Percentiles rank a stretch among this genome's conserved stretches.
Conservation (phyloP, 495 filamentous ascomycete genomes). For the Diplogelasinospora grovesii region DNA sequence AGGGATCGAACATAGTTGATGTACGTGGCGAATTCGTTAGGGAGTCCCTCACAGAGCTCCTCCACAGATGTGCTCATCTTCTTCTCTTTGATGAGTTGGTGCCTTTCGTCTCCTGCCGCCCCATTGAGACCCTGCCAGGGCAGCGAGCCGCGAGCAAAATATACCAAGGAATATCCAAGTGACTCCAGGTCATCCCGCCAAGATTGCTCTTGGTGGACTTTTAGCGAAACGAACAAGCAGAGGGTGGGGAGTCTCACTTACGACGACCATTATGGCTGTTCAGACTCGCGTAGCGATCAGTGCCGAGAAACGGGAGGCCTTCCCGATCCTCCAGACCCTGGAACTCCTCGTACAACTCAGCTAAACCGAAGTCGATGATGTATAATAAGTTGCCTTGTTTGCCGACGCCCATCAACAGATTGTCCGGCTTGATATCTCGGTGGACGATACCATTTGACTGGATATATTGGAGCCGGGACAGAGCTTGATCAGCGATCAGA, state of each 20-base stretch:
- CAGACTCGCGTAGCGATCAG: constrained; percentile 19
- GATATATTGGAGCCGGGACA: constrained; percentile 22
- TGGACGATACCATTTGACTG: constrained; percentile 27
- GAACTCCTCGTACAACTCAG: constrained; percentile 18
- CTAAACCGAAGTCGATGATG: constrained; percentile 22
- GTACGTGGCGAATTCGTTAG: constrained; percentile 16
- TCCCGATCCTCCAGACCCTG: constrained; percentile 6
- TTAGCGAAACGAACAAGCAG: constrained; percentile 10
- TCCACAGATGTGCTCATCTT: constrained; percentile 17
- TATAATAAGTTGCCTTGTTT: constrained; percentile 26
- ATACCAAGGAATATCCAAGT: constrained; percentile 33
- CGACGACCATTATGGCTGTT: constrained; percentile 22
- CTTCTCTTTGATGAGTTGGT: constrained; percentile 9
- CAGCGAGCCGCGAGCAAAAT: constrained; percentile 30
- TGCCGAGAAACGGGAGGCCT: constrained; percentile 5
- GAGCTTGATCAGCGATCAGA: constrained; percentile 27
- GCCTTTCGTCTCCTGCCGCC: constrained; percentile 9
- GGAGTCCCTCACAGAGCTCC: constrained; percentile 13
- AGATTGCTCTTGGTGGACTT: constrained; percentile 22
- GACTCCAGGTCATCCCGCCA: constrained; percentile 34
- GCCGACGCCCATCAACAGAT: constrained; percentile 30
- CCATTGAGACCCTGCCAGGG: constrained; percentile 28
- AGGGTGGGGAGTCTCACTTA: constrained; percentile 13
- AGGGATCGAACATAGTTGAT: constrained; percentile 22
- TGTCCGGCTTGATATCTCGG: constrained; percentile 32